Evolutionary conservation across 2,329 filamentous ascomycete species (phyloP).

Genomic region (Fusarium compactum): DNA sequence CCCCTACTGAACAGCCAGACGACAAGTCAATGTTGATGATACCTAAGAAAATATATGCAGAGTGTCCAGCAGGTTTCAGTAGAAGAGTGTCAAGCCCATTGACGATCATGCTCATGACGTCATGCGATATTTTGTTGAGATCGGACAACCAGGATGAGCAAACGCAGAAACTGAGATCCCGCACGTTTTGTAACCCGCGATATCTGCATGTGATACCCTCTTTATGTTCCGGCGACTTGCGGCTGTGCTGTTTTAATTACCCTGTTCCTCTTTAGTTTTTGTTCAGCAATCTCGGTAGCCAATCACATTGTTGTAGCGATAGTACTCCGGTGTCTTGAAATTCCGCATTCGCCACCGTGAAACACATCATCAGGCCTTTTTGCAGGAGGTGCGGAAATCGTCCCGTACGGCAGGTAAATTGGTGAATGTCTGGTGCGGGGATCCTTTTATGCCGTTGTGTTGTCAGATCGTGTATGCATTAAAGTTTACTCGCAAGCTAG

Average conservation of each 20-base stretch:
- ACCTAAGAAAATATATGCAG: too few species aligned
- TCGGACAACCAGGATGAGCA: neutral
- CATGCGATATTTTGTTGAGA: accelerated
- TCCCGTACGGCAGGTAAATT: neutral
- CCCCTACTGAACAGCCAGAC: too few species aligned
- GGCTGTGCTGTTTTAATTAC: neutral
- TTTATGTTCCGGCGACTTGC: neutral
- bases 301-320: neutral
- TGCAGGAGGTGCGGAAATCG: neutral
- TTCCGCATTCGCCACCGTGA: neutral
- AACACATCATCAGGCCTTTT: neutral
- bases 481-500: neutral
- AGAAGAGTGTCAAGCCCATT: too few species aligned
- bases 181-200: neutral
- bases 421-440: neutral
- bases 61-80: too few species aligned
- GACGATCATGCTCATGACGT: accelerated
- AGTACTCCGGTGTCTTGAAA: too few species aligned
- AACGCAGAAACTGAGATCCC: accelerated
- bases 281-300: neutral
- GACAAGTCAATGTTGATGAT: too few species aligned
- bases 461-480: neutral
- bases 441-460: neutral
- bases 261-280: neutral
- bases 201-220: neutral